Conservation (phyloP, 2,329 filamentous ascomycete genomes). For the Pezicula rhizophila region DNA sequence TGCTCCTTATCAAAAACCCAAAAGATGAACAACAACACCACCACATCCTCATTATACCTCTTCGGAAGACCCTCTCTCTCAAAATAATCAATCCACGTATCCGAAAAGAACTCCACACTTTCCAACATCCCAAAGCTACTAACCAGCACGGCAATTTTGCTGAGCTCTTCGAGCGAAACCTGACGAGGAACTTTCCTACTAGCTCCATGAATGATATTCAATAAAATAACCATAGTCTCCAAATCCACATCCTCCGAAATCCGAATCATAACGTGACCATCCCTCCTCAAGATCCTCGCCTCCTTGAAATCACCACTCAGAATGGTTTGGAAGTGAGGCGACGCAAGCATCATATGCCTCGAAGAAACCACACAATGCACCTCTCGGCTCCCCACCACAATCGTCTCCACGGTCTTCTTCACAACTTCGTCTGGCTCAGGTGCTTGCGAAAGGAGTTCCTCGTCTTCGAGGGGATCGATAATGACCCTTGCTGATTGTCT, state of each 20-base stretch:
- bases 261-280: slow-evolving; percentile 12
- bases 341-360: slow-evolving; percentile 19
- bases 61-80: slow-evolving; percentile 14
- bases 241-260: slow-evolving; percentile 20
- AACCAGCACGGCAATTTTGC: slow-evolving; percentile 37
- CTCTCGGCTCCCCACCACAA: slow-evolving; percentile 9
- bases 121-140: slow-evolving; percentile 38
- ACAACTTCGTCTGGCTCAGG: background rate
- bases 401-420: background rate
- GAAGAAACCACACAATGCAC: slow-evolving; percentile 16
- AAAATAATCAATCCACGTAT: slow-evolving; percentile 33
- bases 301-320: slow-evolving; percentile 9
- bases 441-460: background rate
- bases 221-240: slow-evolving; percentile 33
- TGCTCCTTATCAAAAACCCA: slow-evolving; percentile 14
- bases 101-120: slow-evolving; percentile 34
- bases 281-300: slow-evolving; percentile 5
- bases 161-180: slow-evolving; percentile 34
- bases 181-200: slow-evolving; percentile 32
- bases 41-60: slow-evolving; percentile 13
- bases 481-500: slow-evolving; percentile 10
- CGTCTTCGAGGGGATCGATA: slow-evolving; percentile 3
- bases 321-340: slow-evolving; percentile 11
- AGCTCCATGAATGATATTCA: slow-evolving; percentile 40
- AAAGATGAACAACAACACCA: slow-evolving; percentile 14